phyloP scores from a whole-genome alignment of 495 filamentous ascomycete genomes.

The Penicillium psychrofluorescens region DNA sequence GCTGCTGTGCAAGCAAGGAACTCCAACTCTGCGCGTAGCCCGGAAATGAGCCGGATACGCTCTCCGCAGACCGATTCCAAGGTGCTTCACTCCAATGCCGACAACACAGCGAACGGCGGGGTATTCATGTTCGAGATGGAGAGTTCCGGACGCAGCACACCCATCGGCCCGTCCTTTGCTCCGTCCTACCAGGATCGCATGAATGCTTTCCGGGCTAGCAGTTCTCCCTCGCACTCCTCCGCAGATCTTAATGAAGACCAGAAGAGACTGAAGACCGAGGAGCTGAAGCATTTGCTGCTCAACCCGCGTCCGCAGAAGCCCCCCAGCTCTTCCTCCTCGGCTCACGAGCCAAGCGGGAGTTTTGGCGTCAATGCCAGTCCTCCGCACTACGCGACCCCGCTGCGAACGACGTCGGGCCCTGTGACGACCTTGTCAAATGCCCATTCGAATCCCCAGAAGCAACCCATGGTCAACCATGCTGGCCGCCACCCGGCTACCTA shows the following conservation, averaged over 20 bases:
- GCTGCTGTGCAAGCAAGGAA: constrained; percentile 64
- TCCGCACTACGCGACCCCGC: constrained; percentile 29
- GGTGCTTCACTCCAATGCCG: constrained; percentile 20
- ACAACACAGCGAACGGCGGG: constrained; percentile 36
- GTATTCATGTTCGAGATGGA: constrained; percentile 66
- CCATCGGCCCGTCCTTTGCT: constrained; percentile 58
- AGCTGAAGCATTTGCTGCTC: constrained; percentile 40
- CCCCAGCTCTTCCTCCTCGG: constrained; percentile 18
- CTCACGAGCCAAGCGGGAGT: constrained; percentile 6
- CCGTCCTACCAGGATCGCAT: constrained; percentile 61
- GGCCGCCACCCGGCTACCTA: constrained; percentile 8
- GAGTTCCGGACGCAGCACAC: constrained; percentile 31
- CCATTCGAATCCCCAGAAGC: constrained; percentile 6
- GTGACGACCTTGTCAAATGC: constrained; percentile 16
- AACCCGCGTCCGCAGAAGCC: constrained; percentile 38
- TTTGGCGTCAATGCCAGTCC: neutral
- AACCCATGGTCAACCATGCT: constrained; percentile 5
- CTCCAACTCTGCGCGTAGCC: constrained; percentile 31
- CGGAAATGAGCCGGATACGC: constrained; percentile 30
- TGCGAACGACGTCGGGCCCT: constrained; percentile 31
- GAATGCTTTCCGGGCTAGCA: constrained; percentile 42
- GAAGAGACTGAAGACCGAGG: constrained; percentile 36
- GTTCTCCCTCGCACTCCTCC: constrained; percentile 13
- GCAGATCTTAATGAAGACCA: constrained; percentile 28
- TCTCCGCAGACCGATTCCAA: constrained; percentile 33